Evolutionary conservation across 352 stramenopile species (phyloP), one percentile per base, ranked within the genome.

Genomic region (Globisporangium spiculum): DNA sequence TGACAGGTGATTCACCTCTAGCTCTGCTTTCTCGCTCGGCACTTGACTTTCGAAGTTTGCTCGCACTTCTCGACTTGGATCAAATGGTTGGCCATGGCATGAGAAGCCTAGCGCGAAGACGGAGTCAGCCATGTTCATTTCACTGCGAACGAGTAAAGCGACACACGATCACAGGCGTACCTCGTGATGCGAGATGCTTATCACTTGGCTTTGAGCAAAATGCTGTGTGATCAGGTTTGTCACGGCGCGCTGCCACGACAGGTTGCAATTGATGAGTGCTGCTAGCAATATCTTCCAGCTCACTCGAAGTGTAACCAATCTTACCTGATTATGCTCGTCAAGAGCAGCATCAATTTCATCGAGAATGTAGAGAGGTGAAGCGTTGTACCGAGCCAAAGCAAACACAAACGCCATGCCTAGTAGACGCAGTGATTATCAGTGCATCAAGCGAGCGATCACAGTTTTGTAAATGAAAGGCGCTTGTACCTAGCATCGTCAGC

Each of bases 1-100:
- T 52, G 18, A 18, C 7, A 32, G 44, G 32, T 38, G 32, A 48
- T 27, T 7, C 56, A 16, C 56, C 4, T n/a, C 52, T n/a, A 12
- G 16, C 3, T 26, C 3, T 44, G 62, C 62, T 57, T 26, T 66
- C 22, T 66, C 38, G 60, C 46, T 24, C 46, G 22, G 46, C 24
- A 69, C 16, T 62, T 64, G 16, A 48, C 38, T 61, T 36, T 44
- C 5, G 44, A 52, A 66, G 75, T 4, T 7, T 68, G 41, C 20
- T 70, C 69, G 4, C 59, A 36, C 32, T 73, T 79, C 34, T 78
- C 62, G 20, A 82, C 75, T 65, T 79, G 61, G 52, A 79, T 78
- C 24, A 79, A 61, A 6, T 74, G 70, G 18, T 52, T 64, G 3
- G 71, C 75, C 53, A 55, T 50, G 8, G 16, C 41, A 50, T 50